A percentile compares a stretch with the other conserved stretches of the same genome.
phyloP scores from a whole-genome alignment of 2,329 filamentous ascomycete genomes.

The Diaporthe sp. region DNA sequence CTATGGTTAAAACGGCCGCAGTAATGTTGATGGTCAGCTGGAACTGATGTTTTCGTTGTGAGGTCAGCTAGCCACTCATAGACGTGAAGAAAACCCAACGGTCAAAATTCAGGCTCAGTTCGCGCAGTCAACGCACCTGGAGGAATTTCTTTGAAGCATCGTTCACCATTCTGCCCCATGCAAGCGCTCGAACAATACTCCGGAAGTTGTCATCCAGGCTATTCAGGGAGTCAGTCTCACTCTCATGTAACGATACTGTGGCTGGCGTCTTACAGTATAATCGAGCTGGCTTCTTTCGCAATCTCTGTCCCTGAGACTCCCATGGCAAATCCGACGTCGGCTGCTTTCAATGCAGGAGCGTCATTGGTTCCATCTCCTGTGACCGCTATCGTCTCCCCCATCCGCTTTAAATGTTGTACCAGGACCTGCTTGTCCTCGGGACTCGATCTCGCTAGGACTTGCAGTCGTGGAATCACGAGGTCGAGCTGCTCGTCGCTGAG shows the following conservation, averaged over 20 bases:
- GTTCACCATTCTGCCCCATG: constrained; percentile 75
- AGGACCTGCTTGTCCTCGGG: constrained; percentile 67
- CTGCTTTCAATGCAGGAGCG: constrained; percentile 71
- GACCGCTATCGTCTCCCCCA: constrained; percentile 58
- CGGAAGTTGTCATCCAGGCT: constrained; percentile 65
- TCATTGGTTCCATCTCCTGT: constrained; percentile 75
- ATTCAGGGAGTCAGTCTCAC: background rate
- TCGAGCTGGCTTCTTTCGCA: constrained; percentile 73
- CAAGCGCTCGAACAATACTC: constrained; percentile 72
- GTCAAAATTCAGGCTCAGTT: background rate
- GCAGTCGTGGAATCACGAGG: constrained; percentile 62
- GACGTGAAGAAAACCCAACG: background rate
- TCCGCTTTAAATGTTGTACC: constrained; percentile 59
- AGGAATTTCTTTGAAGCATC: constrained; percentile 76
- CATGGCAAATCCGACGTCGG: constrained; percentile 75
- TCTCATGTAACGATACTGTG: background rate
- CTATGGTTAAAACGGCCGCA: constrained; percentile 71
- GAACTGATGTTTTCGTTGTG: constrained; percentile 54
- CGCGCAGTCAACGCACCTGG: constrained; percentile 53
- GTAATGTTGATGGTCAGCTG: constrained; percentile 76
- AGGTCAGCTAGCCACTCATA: background rate
- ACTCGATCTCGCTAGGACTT: constrained; percentile 66
- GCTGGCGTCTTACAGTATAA: constrained; percentile 55
- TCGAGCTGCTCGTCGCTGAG: constrained; percentile 65
- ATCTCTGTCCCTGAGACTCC: constrained; percentile 73